Evolutionary conservation across 306 rosid species (phyloP), one percentile per base, ranked within the genome.

Genomic region (Acmispon strigosus): DNA sequence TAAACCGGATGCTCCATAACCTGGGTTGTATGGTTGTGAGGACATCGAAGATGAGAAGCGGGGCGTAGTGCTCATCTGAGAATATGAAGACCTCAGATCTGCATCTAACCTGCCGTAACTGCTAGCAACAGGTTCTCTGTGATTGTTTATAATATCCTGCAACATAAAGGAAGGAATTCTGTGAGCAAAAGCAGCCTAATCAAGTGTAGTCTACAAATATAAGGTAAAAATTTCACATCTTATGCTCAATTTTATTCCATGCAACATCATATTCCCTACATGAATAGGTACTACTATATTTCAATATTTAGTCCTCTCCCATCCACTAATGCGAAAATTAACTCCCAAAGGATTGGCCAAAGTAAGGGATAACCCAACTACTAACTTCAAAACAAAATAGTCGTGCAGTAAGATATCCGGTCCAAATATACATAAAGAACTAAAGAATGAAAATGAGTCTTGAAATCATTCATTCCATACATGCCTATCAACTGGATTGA

Each of bases 71-170:
- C 85, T 89, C 84, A 89, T 81, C 59, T 86, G 91, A 65, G 88
- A 29, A 79, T 90, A 86, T 10, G 88, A 78, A 62, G 96, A 77
- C 84, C 92, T 80, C 76, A 69, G 74, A 50, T 88, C 92, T 29
- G 77, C n/a, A 76, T 87, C 95, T 68, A 86, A 29, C 82, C 86
- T 80, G 15, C 96, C 78, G 16, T 89, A 86, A 84, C 81, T 86
- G 77, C 76, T 81, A 11, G 77, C 16, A 29, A 76, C 72, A 36
- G 92, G 86, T 58, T 92, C 96, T 57, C 81, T 90, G 47, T 62
- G 88, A 72, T 50, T 83, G 83, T 73, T 86, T 47, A 92, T 71
- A 51, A 87, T 95, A 70, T 92, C 98, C 96, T 92, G 85, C 48
- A 82, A 53, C 54, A 17, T 36, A 71, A 7, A 72, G 42, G 34